Evolutionary conservation across 495 filamentous ascomycete species (phyloP).

Genomic region (Neurospora sp.): DNA sequence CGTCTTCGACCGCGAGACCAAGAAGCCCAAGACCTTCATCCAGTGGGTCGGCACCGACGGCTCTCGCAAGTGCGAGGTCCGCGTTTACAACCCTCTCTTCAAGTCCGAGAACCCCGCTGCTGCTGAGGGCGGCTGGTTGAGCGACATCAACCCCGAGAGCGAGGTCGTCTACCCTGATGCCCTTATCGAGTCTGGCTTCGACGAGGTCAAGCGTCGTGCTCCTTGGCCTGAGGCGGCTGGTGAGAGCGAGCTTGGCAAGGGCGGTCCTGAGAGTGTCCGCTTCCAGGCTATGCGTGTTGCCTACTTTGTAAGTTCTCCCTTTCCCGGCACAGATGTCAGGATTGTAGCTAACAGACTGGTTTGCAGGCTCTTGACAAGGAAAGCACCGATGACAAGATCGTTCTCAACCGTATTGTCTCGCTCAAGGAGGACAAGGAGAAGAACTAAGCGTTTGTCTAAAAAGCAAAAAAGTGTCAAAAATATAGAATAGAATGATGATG

Average conservation of each 20-base stretch:
- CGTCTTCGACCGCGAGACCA: constrained; percentile 53
- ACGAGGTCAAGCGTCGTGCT: constrained; percentile 62
- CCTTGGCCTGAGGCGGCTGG: constrained; percentile 77
- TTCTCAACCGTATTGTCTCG: constrained; percentile 86
- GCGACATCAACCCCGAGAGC: constrained; percentile 76
- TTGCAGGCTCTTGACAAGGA: constrained; percentile 60
- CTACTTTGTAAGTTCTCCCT: constrained; percentile 52
- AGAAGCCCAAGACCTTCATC: constrained; percentile 84
- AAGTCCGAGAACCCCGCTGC: constrained; percentile 68
- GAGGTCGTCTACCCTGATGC: constrained; percentile 71
- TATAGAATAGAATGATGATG: not conserved
- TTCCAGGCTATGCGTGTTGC: constrained; percentile 91
- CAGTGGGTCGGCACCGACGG: constrained; percentile 73
- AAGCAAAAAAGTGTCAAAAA: not conserved
- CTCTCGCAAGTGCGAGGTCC: constrained; percentile 63
- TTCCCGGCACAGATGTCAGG: not conserved
- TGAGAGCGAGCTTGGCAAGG: constrained; percentile 46
- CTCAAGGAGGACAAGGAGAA: constrained; percentile 85
- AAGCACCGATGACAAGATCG: constrained; percentile 61
- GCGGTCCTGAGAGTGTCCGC: constrained; percentile 61
- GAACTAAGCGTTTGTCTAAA: constrained; percentile 20
- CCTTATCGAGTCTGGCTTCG: constrained; percentile 74
- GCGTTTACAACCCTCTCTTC: constrained; percentile 78
- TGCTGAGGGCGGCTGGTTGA: constrained; percentile 65
- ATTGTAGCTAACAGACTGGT: constrained; percentile 9